Evolutionary conservation across 495 filamentous ascomycete genomes (phyloP).

Genomic region (Penicillium samsonianum): DNA sequence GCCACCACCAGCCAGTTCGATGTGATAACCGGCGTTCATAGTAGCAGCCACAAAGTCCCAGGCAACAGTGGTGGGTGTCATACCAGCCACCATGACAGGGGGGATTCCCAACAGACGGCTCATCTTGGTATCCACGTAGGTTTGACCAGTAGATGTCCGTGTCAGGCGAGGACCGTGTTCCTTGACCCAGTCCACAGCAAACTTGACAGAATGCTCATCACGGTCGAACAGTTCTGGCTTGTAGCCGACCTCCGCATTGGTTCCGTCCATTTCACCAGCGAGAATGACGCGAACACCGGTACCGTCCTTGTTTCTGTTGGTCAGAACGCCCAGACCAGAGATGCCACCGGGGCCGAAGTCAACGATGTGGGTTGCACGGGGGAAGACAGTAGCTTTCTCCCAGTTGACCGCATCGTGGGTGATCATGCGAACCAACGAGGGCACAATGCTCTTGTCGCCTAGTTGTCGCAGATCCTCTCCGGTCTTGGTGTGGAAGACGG

Average conservation of each 20-base stretch:
- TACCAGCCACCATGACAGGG: slow-evolving; percentile 90
- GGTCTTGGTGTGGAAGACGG: slow-evolving; percentile 84
- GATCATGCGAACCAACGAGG: slow-evolving; percentile 85
- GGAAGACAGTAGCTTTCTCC: slow-evolving; percentile 90
- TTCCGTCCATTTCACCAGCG: slow-evolving; percentile 86
- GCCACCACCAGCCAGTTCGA: slow-evolving; percentile 87
- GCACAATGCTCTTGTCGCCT: slow-evolving; percentile 68
- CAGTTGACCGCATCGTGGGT: slow-evolving; percentile 89
- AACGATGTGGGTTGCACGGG: slow-evolving; percentile 84
- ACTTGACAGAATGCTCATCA: slow-evolving; percentile 91
- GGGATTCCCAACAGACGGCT: slow-evolving; percentile 87
- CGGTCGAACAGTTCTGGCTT: slow-evolving; percentile 97
- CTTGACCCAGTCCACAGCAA: slow-evolving; percentile 97
- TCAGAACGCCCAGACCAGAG: slow-evolving; percentile 93
- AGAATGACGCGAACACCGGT: slow-evolving; percentile 95
- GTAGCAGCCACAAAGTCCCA: slow-evolving; percentile 96
- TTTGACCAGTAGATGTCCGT: slow-evolving; percentile 81
- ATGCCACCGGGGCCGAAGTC: slow-evolving; percentile 97
- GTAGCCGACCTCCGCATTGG: slow-evolving; percentile 88
- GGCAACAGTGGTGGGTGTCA: slow-evolving; percentile 91
- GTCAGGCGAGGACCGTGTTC: slow-evolving; percentile 87
- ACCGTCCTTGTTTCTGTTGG: slow-evolving; percentile 97
- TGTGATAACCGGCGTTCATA: slow-evolving; percentile 93
- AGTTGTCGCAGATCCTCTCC: slow-evolving; percentile 76
- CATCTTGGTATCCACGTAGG: slow-evolving; percentile 97